Evolutionary conservation across 2,329 filamentous ascomycete genomes (phyloP).

Genomic region (Fusarium chuoi): DNA sequence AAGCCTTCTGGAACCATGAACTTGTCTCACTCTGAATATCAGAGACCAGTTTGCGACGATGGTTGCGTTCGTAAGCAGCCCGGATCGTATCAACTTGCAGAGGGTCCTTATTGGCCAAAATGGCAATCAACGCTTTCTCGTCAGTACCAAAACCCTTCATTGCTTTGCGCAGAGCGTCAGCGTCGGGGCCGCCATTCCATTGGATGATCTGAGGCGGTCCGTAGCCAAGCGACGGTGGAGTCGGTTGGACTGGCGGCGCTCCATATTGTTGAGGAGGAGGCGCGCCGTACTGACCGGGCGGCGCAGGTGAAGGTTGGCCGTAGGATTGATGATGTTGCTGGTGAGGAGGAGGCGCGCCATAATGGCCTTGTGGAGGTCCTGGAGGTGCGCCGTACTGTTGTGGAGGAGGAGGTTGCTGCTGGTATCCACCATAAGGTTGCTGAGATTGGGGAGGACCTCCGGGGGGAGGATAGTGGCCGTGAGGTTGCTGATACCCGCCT

Average conservation of each 20-base stretch:
- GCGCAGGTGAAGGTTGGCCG: constrained; percentile 42
- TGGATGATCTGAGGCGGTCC: constrained; percentile 74
- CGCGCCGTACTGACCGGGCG: constrained; percentile 47
- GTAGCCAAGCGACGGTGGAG: constrained; percentile 79
- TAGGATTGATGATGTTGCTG: constrained; percentile 35
- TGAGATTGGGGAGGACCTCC: constrained; percentile 45
- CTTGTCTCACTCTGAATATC: constrained; percentile 84
- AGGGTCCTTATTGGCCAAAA: constrained; percentile 79
- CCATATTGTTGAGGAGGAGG: constrained; percentile 50
- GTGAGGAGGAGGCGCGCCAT: constrained; percentile 54
- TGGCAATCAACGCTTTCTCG: constrained; percentile 77
- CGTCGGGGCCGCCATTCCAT: constrained; percentile 75
- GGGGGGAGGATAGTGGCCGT: constrained; percentile 48
- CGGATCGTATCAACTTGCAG: constrained; percentile 78
- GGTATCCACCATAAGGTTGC: constrained; percentile 46
- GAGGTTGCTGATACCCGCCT: constrained; percentile 51
- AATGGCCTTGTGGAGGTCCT: constrained; percentile 49
- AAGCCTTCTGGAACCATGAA: constrained; percentile 77
- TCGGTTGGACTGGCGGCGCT: constrained; percentile 61
- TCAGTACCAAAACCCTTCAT: constrained; percentile 97
- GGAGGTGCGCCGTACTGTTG: constrained; percentile 46
- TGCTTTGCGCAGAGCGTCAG: constrained; percentile 77
- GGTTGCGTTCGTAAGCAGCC: constrained; percentile 70
- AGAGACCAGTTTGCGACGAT: constrained; percentile 74
- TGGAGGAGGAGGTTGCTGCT: constrained; percentile 48